Evolutionary conservation across 371 early-diverging fungal species (phyloP), one percentile per base, ranked within the genome.

Genomic region (Mucor piriformis): DNA sequence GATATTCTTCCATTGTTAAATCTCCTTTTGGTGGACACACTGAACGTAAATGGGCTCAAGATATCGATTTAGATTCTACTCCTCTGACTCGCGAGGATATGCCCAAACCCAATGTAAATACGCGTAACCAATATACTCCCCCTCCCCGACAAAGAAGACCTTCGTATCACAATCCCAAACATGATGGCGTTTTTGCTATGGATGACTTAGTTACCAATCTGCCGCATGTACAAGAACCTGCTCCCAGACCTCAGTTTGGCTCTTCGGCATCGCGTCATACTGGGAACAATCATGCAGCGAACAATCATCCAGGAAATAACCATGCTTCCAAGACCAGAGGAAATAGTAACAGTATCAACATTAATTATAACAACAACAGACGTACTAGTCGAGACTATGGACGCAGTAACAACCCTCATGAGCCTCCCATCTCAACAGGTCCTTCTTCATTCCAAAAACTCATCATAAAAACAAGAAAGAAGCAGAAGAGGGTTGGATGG

Each of bases 21-120:
- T 53, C 71, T 21, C 69, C 75, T 2, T 71, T 71, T 64, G 72
- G 67, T 20, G 67, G 64, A 6, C 62, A 52, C 40, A 63, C 69
- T 5, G 54, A 62, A 15, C 50, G 62, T 8, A 62, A 58, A 47
- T 59, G 59, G 55, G n/a, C 58, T 5, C 51, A 51, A 18, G 63
- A 50, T 25, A 59, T 59, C n/a, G 63, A 66, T n/a, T 61, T 42
- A 16, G 56, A 65, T 7, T 5, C 16, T 2, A 40, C 50, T 2
- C 53, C 54, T 12, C 35, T 25, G 3, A 61, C 62, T 8, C 49
- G 62, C 12, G 53, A 40, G 1, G 54, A 61, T 18, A 37, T 48
- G 46, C 37, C 52, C 1, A 32, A 40, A 48, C 50, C 54, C 4
- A 49, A 46, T 58, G 43, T 49, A 15, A 40, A 49, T 40, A 18